phyloP scores from a whole-genome alignment of 306 rosid species.

The Medicago ruthenica region DNA sequence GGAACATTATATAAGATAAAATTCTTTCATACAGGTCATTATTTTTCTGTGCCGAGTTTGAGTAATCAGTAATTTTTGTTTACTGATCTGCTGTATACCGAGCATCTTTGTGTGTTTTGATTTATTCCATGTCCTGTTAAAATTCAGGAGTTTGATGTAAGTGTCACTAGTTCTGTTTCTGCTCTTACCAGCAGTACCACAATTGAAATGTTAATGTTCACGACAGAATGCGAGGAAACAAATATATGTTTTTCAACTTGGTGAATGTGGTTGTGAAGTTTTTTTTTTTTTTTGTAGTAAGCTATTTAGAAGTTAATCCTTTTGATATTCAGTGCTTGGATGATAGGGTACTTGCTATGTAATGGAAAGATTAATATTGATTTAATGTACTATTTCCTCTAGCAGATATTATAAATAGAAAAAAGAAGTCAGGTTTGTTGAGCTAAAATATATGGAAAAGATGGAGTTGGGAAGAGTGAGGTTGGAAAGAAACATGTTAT shows the following conservation, averaged over 20 bases:
- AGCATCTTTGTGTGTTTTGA: conserved; percentile 39
- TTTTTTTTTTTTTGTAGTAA: background rate
- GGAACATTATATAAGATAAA: conserved; percentile 52
- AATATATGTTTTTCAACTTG: conserved; percentile 19
- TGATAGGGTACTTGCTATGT: background rate
- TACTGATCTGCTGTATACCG: conserved; percentile 48
- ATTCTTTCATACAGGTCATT: conserved; percentile 63
- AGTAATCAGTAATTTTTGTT: conserved; percentile 49
- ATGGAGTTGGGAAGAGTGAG: background rate
- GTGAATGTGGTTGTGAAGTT: background rate
- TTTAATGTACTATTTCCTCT: background rate
- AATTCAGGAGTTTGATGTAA: conserved; percentile 23
- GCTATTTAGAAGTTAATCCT: background rate
- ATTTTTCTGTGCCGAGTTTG: conserved; percentile 45
- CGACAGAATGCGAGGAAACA: conserved; percentile 8
- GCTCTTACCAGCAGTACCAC: conserved; percentile 12
- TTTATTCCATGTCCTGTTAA: conserved; percentile 29
- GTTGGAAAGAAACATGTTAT: no score
- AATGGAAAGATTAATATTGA: background rate
- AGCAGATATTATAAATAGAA: background rate
- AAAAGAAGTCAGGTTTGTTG: background rate
- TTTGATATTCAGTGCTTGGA: background rate
- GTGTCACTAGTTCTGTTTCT: conserved; percentile 19
- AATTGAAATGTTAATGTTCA: conserved; percentile 24
- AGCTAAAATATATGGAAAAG: background rate